Evolutionary conservation across 1,284 basidiomycete species (phyloP).

Genomic region (Bjerkandera adusta): DNA sequence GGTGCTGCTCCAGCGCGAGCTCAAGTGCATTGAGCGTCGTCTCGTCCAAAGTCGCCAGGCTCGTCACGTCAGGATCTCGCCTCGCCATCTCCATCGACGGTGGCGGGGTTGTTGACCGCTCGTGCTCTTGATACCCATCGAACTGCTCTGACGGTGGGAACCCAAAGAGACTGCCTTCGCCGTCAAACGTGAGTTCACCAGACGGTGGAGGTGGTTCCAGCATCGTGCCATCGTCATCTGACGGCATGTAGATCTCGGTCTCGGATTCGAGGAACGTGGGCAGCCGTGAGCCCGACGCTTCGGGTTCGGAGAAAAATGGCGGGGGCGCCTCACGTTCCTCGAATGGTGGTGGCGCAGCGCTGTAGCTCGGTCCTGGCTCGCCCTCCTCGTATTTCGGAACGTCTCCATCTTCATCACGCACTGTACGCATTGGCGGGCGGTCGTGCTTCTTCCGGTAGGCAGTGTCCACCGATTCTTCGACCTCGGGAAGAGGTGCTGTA

Average conservation of each 20-base stretch:
- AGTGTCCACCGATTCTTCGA: slow-evolving; percentile 63
- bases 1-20: slow-evolving; percentile 53
- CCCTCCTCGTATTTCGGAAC: slow-evolving; percentile 64
- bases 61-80: slow-evolving; percentile 63
- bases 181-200: slow-evolving; percentile 45
- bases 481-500: slow-evolving; percentile 70
- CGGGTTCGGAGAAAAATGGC: slow-evolving; percentile 55
- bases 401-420: slow-evolving; percentile 65
- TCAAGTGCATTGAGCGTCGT: slow-evolving; percentile 57
- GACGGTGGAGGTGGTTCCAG: slow-evolving; percentile 30
- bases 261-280: slow-evolving; percentile 81
- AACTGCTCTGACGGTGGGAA: slow-evolving; percentile 69
- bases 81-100: slow-evolving; percentile 70
- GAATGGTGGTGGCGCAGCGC: slow-evolving; percentile 73
- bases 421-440: slow-evolving; percentile 66
- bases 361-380: slow-evolving; percentile 72
- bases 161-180: slow-evolving; percentile 73
- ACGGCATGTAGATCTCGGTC: slow-evolving; percentile 60
- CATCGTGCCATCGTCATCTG: slow-evolving; percentile 37
- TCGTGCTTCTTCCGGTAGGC: slow-evolving; percentile 86
- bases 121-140: slow-evolving; percentile 69
- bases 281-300: slow-evolving; percentile 59
- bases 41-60: slow-evolving; percentile 56
- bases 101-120: slow-evolving; percentile 58
- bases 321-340: slow-evolving; percentile 80